A percentile compares a stretch with the other conserved stretches of the same genome.
Conservation (phyloP, 345 rosid species). For the Melastoma malabathricum region DNA sequence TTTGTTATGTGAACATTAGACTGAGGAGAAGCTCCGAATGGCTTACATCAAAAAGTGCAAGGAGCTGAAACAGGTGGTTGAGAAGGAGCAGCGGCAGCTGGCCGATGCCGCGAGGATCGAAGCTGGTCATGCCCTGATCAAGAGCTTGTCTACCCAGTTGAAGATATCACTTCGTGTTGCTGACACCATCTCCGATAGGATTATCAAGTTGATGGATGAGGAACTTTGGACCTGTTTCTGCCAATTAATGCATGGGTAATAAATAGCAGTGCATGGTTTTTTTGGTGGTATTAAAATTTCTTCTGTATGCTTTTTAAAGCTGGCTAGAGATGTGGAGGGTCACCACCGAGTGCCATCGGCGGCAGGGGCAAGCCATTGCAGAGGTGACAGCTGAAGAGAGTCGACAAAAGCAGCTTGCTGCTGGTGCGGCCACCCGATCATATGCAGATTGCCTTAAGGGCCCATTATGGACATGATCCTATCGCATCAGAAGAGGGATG, state of each 20-base stretch:
- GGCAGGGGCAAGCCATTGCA: conserved; percentile 16
- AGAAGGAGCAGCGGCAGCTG: conserved; percentile 14
- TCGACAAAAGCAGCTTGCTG: too few species aligned
- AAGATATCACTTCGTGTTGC: conserved; percentile 49
- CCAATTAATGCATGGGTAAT: conserved; percentile 39
- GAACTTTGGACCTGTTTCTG: conserved; percentile 50
- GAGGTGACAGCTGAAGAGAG: too few species aligned
- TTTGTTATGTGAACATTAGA: conserved; percentile 17
- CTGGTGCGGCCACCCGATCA: too few species aligned
- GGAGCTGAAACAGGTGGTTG: conserved; percentile 29
- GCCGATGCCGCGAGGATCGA: conserved; percentile 29
- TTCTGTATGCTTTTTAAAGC: conserved; percentile 7
- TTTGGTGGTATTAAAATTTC: too few species aligned
- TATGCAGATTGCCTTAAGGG: too few species aligned
- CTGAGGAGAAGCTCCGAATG: conserved; percentile 52
- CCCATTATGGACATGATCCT: conserved; percentile 12
- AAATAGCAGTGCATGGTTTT: not conserved
- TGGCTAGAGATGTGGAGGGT: conserved; percentile 27
- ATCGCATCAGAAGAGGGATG: conserved; percentile 6
- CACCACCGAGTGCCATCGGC: conserved; percentile 21
- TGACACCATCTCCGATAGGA: conserved; percentile 34
- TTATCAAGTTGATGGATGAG: conserved; percentile 45
- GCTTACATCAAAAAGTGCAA: conserved; percentile 29
- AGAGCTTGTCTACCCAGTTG: conserved; percentile 35
- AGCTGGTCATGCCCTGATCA: conserved; percentile 16